A percentile compares a stretch with the other conserved stretches of the same genome.
These are phyloP conservation scores for Auricularia heimuer DNA, from an alignment of 768 basidiomycete genomes.

Conservation along the genomic window DNA sequence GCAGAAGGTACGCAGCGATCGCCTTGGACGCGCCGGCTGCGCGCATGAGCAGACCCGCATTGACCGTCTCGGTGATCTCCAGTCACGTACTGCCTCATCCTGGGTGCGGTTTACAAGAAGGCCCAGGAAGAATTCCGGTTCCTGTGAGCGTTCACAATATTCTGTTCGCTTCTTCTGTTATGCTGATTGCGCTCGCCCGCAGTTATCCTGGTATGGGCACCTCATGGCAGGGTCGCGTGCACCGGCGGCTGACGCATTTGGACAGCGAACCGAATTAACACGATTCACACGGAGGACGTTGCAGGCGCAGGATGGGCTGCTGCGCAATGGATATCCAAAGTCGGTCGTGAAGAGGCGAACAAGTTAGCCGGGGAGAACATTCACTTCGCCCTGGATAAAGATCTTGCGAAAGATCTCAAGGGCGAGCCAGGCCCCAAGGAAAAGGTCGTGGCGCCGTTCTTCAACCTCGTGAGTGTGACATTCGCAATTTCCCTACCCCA, in stretches of 20 bases:
- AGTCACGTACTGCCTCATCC: conserved; percentile 66
- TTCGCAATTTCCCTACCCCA: not conserved
- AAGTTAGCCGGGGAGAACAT: conserved; percentile 57
- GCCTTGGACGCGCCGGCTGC: not conserved
- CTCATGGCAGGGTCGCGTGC: conserved; percentile 56
- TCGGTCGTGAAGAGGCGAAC: conserved; percentile 57
- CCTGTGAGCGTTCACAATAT: conserved; percentile 38
- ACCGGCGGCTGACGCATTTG: not conserved
- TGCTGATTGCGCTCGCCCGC: conserved; percentile 7
- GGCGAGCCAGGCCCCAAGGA: conserved; percentile 41
- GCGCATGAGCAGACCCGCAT: not conserved
- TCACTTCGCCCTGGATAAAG: conserved; percentile 60
- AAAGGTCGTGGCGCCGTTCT: conserved; percentile 63
- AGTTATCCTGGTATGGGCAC: conserved; percentile 2
- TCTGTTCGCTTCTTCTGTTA: conserved; percentile 2
- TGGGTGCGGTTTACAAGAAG: conserved; percentile 73
- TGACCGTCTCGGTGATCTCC: conserved; percentile 3
- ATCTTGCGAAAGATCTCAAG: conserved; percentile 50
- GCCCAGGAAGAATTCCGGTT: conserved; percentile 80
- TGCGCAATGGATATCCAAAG: conserved; percentile 61
- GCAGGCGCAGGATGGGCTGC: conserved; percentile 69
- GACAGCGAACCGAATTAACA: conserved; percentile 32
- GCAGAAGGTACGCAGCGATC: conserved; percentile 36
- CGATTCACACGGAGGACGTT: conserved; percentile 70
- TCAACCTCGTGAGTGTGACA: conserved; percentile 53